Base-by-base conservation (phyloP, 106 monocot genomes). In the Dendrobium huoshanense region DNA sequence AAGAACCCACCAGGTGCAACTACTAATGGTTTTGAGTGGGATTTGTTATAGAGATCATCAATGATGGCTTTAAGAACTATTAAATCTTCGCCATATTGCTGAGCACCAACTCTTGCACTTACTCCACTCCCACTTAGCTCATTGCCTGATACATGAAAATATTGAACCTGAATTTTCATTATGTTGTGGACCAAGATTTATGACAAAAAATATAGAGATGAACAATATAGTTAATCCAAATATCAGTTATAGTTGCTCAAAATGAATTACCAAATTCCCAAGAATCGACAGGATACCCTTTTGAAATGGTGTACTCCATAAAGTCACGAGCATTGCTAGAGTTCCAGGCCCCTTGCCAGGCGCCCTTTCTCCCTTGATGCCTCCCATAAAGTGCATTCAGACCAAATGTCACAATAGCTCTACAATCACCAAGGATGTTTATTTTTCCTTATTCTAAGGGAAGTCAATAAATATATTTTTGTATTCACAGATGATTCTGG, bases 1-100 rank as follows among this genome's bases (percentile, higher is more conserved):
- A 86, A 99, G 80, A 99, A 99, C 2, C 99, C 99, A 73, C 99
- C 99, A 9, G 99, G 99, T 27, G 99, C 94, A 78, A 99, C 41
- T 7, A 99, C 37, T 22, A 90, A 73, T 37, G 99, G 95, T 20
- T 80, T 80, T 20, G 67, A 72, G 19, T n/a, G 13, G 0, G 87
- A 83, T 17, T 78, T 49, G 7, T 82, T 81, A 29, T 99, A 95
- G n/a, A 93, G 44, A 61, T 91, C 88, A 41, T 85, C 55, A 19
- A 95, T 47, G 19, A 93, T 85, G 61, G 80, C 41, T 77, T 85
- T 91, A 37, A 99, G 91, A 18, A 20, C 42, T 58, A 93, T 82
- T 22, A 95, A 40, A 82, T 99, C 99, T 79, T 86, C 83, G 8
- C 83, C 99, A 79, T 99, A 99, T 24, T 77, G 85, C 55, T 81